These are phyloP conservation scores for Schizophyllum amplum DNA, from an alignment of 1,284 basidiomycete species.

Conservation along the genomic window DNA sequence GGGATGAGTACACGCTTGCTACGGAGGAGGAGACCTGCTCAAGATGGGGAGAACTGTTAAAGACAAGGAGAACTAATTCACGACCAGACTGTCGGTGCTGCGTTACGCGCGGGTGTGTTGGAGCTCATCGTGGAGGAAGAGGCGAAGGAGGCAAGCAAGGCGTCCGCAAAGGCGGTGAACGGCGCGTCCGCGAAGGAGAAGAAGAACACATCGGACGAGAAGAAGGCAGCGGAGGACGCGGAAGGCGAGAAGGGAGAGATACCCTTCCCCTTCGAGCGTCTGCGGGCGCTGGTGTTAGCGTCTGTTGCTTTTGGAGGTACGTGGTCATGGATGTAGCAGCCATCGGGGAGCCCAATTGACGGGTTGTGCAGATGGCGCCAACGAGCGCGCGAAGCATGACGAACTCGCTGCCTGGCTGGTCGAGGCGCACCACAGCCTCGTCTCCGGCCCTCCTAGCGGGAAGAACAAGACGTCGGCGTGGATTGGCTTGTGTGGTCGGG, in stretches of 20 bases:
- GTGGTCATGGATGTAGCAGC: not conserved
- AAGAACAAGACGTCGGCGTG: constrained; percentile 43
- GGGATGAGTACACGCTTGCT: too few relatives aligned
- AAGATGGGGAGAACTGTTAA: too few relatives aligned
- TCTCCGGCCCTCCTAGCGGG: constrained; percentile 42
- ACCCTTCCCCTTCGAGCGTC: not conserved
- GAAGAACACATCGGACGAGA: not conserved
- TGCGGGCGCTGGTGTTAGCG: not conserved
- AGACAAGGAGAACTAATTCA: too few relatives aligned
- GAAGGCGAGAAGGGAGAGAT: not conserved
- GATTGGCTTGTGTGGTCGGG: constrained; percentile 77
- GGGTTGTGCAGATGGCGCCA: not conserved
- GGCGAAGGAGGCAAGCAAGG: too few relatives aligned
- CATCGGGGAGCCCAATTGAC: not conserved
- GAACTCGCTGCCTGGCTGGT: not conserved
- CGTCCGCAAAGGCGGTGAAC: too few relatives aligned
- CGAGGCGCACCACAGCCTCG: constrained; percentile 2
- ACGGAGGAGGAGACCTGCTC: too few relatives aligned
- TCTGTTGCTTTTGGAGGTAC: not conserved
- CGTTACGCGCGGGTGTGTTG: not conserved
- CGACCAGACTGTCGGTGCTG: not conserved
- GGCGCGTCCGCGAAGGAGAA: too few relatives aligned
- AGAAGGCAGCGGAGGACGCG: not conserved
- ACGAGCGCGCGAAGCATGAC: constrained; percentile 7
- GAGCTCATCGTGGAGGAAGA: not conserved